Evolutionary conservation across 257 asterid genomes (phyloP), one percentile per base, ranked within the genome.

Genomic region (Jacaranda mimosifolia): DNA sequence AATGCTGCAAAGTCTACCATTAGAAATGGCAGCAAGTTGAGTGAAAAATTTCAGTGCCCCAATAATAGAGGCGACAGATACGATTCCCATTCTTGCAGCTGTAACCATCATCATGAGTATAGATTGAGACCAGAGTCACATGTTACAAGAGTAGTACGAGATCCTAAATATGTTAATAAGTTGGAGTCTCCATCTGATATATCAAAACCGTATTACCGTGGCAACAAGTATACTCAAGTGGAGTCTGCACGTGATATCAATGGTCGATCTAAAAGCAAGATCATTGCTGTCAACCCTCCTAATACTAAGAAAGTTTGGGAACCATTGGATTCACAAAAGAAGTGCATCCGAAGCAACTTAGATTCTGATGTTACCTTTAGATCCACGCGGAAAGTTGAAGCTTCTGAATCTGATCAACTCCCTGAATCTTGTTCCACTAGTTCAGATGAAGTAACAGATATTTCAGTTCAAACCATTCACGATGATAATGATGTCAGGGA

Each of bases 241-340:
- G 97, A 86, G 42, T 78, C 77, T 32, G 53, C 72, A 63, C 89
- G 89, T 58, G 96, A 89, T 63, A 87, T 73, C 60, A 80, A 73
- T 62, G 91, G 87, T 36, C 89, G 90, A 83, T 83, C 88, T 77
- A 93, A 90, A 83, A 85, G 80, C 85, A 94, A 87, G 89, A 72
- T 57, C 38, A 68, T 60, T 52, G 39, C 74, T 76, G 84, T 86
- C 26, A 78, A 80, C 83, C 81, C 87, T 79, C 84, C 85, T 73
- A 78, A 59, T 76, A 80, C 85, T 57, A 92, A 88, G 89, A 91
- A 92, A 86, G 97, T 91, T 65, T 96, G 99, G 99, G 99, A 96
- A 84, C 99, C 99, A 68, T 79, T 89, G 87, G 97, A 91, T 81
- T 87, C 92, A 35, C 93, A 84, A 67, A 94, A 91, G 89, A 89